Evolutionary conservation across 495 filamentous ascomycete genomes (phyloP).

Genomic region (Penicillium odoratum): DNA sequence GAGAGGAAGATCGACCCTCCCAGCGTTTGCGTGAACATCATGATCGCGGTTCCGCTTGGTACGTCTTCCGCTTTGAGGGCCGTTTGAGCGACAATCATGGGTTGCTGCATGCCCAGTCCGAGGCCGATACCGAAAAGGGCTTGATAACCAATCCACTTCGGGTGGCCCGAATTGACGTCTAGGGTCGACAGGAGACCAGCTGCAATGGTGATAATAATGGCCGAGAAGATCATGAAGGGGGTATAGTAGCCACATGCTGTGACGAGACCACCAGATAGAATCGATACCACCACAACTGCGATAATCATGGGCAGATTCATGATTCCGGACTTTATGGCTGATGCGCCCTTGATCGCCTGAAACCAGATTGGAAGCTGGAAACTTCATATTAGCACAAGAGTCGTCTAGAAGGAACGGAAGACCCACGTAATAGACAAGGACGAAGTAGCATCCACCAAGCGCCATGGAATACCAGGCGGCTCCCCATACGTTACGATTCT

Average conservation of each 20-base stretch:
- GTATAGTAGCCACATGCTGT: constrained; percentile 72
- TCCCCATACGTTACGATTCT: constrained; percentile 66
- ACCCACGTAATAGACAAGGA: constrained; percentile 57
- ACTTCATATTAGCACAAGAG: constrained; percentile 8
- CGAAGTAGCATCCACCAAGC: constrained; percentile 64
- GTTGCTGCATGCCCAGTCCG: constrained; percentile 67
- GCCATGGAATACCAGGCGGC: constrained; percentile 53
- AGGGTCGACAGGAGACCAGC: constrained; percentile 70
- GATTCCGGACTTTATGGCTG: constrained; percentile 71
- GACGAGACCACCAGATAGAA: constrained; percentile 61
- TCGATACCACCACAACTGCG: constrained; percentile 56
- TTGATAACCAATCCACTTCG: constrained; percentile 79
- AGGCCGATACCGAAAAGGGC: constrained; percentile 67
- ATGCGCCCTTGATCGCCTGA: constrained; percentile 74
- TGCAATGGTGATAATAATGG: constrained; percentile 63
- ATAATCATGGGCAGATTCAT: constrained; percentile 75
- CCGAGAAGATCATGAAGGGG: constrained; percentile 65
- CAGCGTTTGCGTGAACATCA: constrained; percentile 71
- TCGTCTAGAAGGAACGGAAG: not conserved
- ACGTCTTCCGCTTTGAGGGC: constrained; percentile 62
- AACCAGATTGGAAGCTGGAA: constrained; percentile 82
- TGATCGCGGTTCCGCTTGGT: constrained; percentile 62
- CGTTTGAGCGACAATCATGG: constrained; percentile 68
- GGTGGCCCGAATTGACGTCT: constrained; percentile 48
- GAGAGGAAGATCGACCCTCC: constrained; percentile 74